Conservation (phyloP, 345 rosid species). For the Lepidium africanum region DNA sequence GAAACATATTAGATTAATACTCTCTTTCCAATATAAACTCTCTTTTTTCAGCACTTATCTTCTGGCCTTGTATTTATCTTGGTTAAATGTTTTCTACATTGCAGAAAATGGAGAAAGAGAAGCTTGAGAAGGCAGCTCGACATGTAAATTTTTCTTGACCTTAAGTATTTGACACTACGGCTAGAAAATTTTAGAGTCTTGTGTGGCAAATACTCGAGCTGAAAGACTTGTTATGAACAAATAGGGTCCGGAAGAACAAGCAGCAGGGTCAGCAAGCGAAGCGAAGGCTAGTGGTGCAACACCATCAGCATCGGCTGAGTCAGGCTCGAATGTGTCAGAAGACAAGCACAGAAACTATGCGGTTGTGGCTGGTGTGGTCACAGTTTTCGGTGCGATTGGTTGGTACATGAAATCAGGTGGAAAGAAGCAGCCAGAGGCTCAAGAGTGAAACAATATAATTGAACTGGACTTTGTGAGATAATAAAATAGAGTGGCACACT, state of each 20-base stretch:
- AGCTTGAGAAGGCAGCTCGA: conserved; percentile 79
- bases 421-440: conserved; percentile 59
- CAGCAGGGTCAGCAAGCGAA: conserved; percentile 35
- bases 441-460: conserved; percentile 33
- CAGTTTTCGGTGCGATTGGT: conserved; percentile 62
- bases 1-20: background rate
- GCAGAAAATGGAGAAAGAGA: conserved; percentile 91
- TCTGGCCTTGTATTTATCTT: background rate
- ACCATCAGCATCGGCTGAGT: conserved; percentile 37
- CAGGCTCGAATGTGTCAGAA: conserved; percentile 57
- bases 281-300: conserved; percentile 33
- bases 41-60: background rate
- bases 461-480: background rate
- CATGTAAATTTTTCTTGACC: conserved; percentile 43
- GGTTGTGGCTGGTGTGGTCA: conserved; percentile 63
- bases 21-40: background rate
- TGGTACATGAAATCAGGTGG: conserved; percentile 77
- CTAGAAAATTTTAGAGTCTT: background rate
- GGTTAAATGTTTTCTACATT: background rate
- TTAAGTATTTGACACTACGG: background rate
- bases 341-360: conserved; percentile 78
- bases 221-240: background rate
- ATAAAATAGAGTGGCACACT: conserved; percentile 14
- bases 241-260: conserved; percentile 66
- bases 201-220: background rate